phyloP scores from a whole-genome alignment of 345 rosid species.

The Eucalyptus dawsonii region DNA sequence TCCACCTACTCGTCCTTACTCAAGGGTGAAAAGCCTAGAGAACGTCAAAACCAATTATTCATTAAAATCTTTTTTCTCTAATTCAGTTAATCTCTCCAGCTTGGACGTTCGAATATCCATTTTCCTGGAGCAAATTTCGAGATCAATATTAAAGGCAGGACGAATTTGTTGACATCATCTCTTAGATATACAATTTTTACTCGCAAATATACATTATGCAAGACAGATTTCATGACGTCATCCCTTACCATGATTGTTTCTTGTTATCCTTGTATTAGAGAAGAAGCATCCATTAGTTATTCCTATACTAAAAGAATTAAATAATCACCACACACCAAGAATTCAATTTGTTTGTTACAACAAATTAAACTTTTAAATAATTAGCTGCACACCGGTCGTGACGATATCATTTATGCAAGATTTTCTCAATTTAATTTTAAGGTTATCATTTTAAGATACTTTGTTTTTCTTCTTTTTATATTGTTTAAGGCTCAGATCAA shows the following conservation, averaged over 20 bases:
- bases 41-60: neutral
- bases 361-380: neutral
- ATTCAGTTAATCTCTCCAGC: neutral
- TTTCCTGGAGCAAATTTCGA: neutral
- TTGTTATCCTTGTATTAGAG: neutral
- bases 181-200: neutral
- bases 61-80: neutral
- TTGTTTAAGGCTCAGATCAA: too few species aligned
- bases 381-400: accelerated
- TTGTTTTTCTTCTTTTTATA: too few species aligned
- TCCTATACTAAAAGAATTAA: neutral
- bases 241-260: neutral
- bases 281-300: neutral
- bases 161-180: neutral
- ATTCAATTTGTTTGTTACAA: neutral
- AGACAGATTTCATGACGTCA: neutral
- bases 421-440: neutral
- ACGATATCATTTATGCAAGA: neutral
- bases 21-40: neutral
- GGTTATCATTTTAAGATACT: too few species aligned
- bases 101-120: too few species aligned
- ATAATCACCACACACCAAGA: neutral
- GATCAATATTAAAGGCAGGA: neutral
- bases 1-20: neutral
- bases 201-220: neutral